A percentile compares a stretch with the other conserved stretches of the same genome.
Evolutionary conservation across 164 flowering plant species (phyloP).

Genomic region (Dillenia suffruticosa): DNA sequence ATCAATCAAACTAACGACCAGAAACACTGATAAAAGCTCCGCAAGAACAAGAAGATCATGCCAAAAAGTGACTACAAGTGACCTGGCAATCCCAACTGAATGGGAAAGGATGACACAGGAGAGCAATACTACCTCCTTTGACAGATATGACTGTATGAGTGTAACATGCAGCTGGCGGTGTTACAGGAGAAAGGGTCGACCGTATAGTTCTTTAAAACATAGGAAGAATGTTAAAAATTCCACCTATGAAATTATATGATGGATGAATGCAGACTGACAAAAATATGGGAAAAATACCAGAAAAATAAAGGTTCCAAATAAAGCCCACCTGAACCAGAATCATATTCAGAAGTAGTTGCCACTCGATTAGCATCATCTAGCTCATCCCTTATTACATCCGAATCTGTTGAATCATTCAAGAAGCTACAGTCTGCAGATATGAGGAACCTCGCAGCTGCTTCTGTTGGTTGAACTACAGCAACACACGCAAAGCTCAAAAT

Average conservation of each 20-base stretch:
- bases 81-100: no score
- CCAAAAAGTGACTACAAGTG: no score
- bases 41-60: no score
- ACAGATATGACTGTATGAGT: no score
- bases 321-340: slow-evolving; percentile 40
- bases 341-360: slow-evolving; percentile 21
- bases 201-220: neutral
- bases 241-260: neutral
- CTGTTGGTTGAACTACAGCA: slow-evolving; percentile 80
- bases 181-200: no score
- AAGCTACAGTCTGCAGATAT: slow-evolving; percentile 72
- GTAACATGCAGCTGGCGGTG: no score
- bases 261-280: neutral
- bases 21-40: no score
- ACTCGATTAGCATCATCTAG: slow-evolving; percentile 13
- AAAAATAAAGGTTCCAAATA: neutral
- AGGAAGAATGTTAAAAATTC: neutral
- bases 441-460: slow-evolving; percentile 62
- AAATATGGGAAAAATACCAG: neutral
- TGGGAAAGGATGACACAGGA: no score
- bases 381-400: slow-evolving; percentile 27
- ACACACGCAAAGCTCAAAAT: slow-evolving; percentile 78
- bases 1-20: no score
- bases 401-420: slow-evolving; percentile 50
- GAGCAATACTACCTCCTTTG: no score